These are phyloP conservation scores for Phytophthora nicotianae DNA, from an alignment of 352 stramenopile species.

Conservation along the genomic window DNA sequence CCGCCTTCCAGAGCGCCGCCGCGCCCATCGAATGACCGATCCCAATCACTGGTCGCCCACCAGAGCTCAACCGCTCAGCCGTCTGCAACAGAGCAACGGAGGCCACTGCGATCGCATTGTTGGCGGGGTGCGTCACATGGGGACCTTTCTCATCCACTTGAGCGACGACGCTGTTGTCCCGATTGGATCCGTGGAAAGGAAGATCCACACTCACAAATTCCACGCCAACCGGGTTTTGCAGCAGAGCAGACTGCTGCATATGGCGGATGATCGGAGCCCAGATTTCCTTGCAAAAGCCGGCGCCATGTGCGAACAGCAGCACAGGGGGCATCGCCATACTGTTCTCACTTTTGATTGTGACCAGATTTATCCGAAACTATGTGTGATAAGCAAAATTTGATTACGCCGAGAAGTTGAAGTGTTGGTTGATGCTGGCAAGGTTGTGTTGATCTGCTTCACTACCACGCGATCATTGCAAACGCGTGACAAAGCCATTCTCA, in stretches of 20 bases:
- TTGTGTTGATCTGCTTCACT: too few species aligned
- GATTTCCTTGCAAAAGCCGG: constrained; percentile 54
- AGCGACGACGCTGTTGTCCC: constrained; percentile 38
- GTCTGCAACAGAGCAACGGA: constrained; percentile 19
- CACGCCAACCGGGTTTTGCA: constrained; percentile 23
- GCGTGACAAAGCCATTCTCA: too few species aligned
- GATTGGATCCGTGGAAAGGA: constrained; percentile 46
- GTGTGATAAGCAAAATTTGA: not conserved
- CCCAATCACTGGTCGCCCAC: constrained; percentile 41
- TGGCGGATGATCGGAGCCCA: constrained; percentile 48
- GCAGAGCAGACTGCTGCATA: constrained; percentile 30
- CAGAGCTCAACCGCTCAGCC: constrained; percentile 3
- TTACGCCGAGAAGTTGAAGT: too few species aligned
- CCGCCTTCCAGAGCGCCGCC: constrained; percentile 35
- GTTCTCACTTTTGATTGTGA: not conserved
- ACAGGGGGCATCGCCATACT: constrained; percentile 26
- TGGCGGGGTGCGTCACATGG: constrained; percentile 48
- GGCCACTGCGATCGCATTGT: constrained; percentile 32
- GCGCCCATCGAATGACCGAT: constrained; percentile 61
- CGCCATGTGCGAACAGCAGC: constrained; percentile 54
- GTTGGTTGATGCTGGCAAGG: too few species aligned
- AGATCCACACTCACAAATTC: constrained; percentile 29
- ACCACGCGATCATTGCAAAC: too few species aligned
- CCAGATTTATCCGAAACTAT: not conserved
- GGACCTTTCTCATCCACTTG: constrained; percentile 31